Evolutionary conservation across 805 yeast species (phyloP).

Genomic region (Kregervanrija fluxuum): DNA sequence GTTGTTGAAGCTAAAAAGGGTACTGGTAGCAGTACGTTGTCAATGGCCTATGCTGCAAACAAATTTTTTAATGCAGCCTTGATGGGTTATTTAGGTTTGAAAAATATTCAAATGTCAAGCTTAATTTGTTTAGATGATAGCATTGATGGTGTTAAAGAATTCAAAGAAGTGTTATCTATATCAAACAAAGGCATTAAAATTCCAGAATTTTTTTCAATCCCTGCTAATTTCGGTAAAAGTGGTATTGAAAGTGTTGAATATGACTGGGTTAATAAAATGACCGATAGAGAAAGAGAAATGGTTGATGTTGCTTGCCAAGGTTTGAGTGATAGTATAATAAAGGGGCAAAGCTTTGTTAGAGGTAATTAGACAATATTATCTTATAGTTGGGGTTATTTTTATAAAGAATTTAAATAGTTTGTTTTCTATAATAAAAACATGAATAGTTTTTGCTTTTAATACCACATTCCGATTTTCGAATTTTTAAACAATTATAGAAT

Average conservation of each 20-base stretch:
- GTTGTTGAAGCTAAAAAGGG: constrained; percentile 91
- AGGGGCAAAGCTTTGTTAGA: no score
- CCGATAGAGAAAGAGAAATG: constrained; percentile 48
- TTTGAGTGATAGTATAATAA: no score
- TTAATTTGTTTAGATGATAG: constrained; percentile 48
- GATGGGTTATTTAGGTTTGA: constrained; percentile 25
- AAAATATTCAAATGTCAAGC: constrained; percentile 56
- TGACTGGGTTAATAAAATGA: constrained; percentile 41
- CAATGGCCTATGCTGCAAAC: constrained; percentile 91
- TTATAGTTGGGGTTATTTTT: no score
- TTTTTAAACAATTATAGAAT: no score
- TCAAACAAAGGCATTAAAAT: constrained; percentile 22
- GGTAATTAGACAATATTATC: no score
- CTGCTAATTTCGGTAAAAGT: constrained; percentile 44
- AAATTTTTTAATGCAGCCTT: constrained; percentile 54
- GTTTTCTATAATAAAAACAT: no score
- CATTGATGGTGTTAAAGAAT: constrained; percentile 45
- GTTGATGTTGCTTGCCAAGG: constrained; percentile 35
- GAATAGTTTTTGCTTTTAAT: no score
- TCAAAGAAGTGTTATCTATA: constrained; percentile 27
- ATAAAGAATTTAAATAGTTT: no score
- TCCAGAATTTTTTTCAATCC: constrained; percentile 43
- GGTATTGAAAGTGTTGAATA: constrained; percentile 55
- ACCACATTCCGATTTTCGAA: no score
- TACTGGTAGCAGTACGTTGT: constrained; percentile 88